phyloP scores from a whole-genome alignment of 225 moss, liverwort and hornwort genomes.

The Rhytidiadelphus loreus region DNA sequence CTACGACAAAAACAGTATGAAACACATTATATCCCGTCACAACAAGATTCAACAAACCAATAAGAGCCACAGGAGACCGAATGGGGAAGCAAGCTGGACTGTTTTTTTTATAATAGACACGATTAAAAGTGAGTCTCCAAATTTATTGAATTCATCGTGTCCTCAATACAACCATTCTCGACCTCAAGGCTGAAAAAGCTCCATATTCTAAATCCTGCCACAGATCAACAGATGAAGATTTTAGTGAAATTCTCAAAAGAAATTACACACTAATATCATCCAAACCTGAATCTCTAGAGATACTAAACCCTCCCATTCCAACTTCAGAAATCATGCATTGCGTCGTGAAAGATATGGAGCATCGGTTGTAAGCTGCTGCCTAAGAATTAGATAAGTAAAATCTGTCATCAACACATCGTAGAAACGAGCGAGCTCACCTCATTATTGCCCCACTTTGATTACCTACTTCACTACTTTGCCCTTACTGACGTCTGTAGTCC shows the following conservation, averaged over 20 bases:
- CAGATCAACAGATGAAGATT: not conserved
- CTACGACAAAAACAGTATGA: not conserved
- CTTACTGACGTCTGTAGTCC: not conserved
- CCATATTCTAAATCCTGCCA: constrained; percentile 5
- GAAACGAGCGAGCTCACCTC: not conserved
- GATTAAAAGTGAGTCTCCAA: not conserved
- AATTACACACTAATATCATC: not conserved
- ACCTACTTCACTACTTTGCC: not conserved
- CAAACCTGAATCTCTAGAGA: not conserved
- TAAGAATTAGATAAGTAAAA: not conserved
- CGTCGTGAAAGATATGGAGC: not conserved
- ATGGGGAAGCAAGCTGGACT: not conserved
- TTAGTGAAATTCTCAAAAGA: not conserved
- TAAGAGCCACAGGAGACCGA: not conserved
- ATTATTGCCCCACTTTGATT: not conserved
- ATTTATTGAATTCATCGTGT: not conserved
- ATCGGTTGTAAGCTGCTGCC: not conserved
- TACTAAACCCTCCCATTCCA: not conserved
- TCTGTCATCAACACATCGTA: not conserved
- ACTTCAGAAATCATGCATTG: not conserved
- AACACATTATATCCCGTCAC: not conserved
- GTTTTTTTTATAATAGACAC: not conserved
- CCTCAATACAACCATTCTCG: not conserved
- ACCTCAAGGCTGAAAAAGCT: not conserved
- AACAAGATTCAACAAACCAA: not conserved